Percentiles rank a stretch among this genome's conserved stretches.
Conservation (phyloP, 2,329 filamentous ascomycete species). For the Canariomyces notabilis region DNA sequence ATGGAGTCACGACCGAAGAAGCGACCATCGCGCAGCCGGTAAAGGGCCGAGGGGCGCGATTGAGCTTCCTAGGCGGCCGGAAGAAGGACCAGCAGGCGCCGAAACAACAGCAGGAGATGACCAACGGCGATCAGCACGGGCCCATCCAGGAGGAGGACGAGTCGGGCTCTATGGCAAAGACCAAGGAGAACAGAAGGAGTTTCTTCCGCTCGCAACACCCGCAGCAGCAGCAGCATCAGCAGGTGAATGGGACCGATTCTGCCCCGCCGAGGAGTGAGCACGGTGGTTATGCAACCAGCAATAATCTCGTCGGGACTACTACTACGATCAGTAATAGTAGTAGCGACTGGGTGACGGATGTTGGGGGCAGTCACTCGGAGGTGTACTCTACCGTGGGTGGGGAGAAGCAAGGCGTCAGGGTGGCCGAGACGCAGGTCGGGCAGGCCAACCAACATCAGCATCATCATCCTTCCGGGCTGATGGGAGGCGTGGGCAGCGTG, state of each 20-base stretch:
- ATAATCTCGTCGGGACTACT: neutral
- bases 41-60: constrained; percentile 46
- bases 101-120: constrained; percentile 1
- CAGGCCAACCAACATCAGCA: neutral
- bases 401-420: neutral
- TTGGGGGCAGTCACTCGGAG: neutral
- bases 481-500: constrained; percentile 55
- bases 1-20: constrained; percentile 40
- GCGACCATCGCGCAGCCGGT: constrained; percentile 47
- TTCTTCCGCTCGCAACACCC: constrained; percentile 38
- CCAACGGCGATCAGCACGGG: constrained; percentile 9
- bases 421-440: neutral
- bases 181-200: constrained; percentile 38
- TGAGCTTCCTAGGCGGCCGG: constrained; percentile 54
- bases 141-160: constrained; percentile 8
- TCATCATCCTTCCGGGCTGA: neutral
- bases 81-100: constrained; percentile 37
- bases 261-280: too few relatives aligned
- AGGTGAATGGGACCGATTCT: neutral
- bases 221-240: neutral
- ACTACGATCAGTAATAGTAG: too few relatives aligned
- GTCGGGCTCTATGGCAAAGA: neutral
- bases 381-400: neutral
- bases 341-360: constrained; percentile 7
- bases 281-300: neutral